Evolutionary conservation across 495 filamentous ascomycete genomes (phyloP), one percentile per base, ranked within the genome.

Genomic region (Penicillium salamii): DNA sequence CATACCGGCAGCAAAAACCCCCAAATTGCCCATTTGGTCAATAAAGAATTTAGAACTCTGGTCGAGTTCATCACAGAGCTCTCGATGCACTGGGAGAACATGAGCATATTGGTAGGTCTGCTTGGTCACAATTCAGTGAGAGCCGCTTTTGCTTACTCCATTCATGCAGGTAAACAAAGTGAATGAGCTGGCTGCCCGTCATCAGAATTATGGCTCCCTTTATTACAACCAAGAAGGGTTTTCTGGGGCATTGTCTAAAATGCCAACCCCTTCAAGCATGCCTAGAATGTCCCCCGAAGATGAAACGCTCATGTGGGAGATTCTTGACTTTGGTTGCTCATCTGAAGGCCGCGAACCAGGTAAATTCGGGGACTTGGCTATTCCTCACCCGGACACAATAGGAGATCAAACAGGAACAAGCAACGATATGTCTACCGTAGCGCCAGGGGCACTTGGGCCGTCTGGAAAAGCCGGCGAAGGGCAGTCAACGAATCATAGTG

Each of bases 151-250:
- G 19, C 6, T 15, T 15, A n/a, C 4, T 5, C 15, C 13, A 7
- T n/a, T 12, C 0, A 0, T 14, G 1, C 13, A 65, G 62, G 59
- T 55, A 6, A 21, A 35, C 35, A 48, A 55, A 42, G 42, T 66
- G 1, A 61, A 61, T 20, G 47, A 63, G 31, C 18, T 66, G 5
- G 60, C 63, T 21, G 23, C 55, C 0, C 54, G 63, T 9, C 60
- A 53, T 12, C 53, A 57, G 12, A 59, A 63, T 28, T 59, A 61
- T 41, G 61, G 61, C 0, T 66, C 63, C 5, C 45, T 66, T 1
- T 66, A 63, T 20, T 66, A 63, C 24, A 66, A 58, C 20, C 63
- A 66, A 19, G 63, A 63, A 5, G 50, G 60, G 1, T 66, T 50
- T 19, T 61, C 63, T 0, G 63, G 63, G 0, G 55, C 48, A 3